Percentiles rank a stretch among this genome's conserved stretches.
Conservation (phyloP, 345 rosid genomes). For the Diplotaxis tenuifolia region DNA sequence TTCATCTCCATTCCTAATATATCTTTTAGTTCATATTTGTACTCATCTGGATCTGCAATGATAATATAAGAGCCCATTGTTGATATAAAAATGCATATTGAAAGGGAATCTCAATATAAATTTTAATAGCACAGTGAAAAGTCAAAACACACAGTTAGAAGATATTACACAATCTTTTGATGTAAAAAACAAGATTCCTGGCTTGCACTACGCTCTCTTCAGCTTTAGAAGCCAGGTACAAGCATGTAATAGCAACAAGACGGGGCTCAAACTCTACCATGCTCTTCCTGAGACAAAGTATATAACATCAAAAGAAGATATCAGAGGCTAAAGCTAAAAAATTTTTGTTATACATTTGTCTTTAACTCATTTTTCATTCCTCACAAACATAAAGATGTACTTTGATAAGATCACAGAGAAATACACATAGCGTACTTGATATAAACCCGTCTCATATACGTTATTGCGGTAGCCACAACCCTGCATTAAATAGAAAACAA, state of each 20-base stretch:
- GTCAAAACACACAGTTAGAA: conserved; percentile 22
- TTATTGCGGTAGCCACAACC: conserved; percentile 87
- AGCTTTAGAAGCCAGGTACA: conserved; percentile 94
- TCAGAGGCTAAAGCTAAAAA: background rate
- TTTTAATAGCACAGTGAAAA: background rate
- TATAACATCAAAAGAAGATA: background rate
- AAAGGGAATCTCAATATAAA: background rate
- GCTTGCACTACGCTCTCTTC: conserved; percentile 97
- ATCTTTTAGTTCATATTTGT: conserved; percentile 74
- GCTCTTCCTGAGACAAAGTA: conserved; percentile 58
- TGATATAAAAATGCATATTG: conserved; percentile 14
- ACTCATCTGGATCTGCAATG: conserved; percentile 69
- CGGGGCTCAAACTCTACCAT: conserved; percentile 92
- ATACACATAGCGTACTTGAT: conserved; percentile 45
- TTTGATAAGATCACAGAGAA: background rate
- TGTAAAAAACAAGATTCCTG: conserved; percentile 61
- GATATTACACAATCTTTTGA: conserved; percentile 60
- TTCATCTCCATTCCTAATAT: conserved; percentile 99
- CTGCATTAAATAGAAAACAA: conserved; percentile 43
- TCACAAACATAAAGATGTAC: background rate
- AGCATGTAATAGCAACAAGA: conserved; percentile 86
- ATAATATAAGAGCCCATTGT: conserved; percentile 25
- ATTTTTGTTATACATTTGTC: background rate
- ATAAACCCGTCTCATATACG: conserved; percentile 92
- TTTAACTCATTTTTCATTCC: background rate